Conservation (phyloP, 257 asterid species). For the Pogostemon cablin region DNA sequence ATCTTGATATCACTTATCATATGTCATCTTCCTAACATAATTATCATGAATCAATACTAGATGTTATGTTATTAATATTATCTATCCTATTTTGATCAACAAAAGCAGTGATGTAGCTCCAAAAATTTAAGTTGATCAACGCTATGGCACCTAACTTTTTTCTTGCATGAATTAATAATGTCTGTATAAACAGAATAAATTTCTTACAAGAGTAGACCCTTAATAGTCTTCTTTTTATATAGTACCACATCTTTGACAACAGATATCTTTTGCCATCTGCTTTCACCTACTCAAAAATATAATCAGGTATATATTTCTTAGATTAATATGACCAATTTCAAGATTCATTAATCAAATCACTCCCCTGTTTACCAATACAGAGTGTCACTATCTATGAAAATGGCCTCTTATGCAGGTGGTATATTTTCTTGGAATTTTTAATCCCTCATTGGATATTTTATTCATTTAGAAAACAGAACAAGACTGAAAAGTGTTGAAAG, state of each 20-base stretch:
- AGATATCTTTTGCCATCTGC: slow-evolving; percentile 1
- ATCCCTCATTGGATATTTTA: neutral
- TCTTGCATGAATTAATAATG: neutral
- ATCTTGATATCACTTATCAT: neutral
- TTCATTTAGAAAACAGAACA: neutral
- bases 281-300: slow-evolving; percentile 26
- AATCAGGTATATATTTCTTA: neutral
- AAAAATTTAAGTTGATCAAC: neutral
- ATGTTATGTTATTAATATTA: neutral
- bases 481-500: neutral
- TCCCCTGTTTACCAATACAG: slow-evolving; percentile 8
- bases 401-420: neutral
- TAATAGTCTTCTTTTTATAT: slow-evolving; percentile 22
- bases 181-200: neutral
- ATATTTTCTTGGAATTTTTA: slow-evolving; percentile 1
- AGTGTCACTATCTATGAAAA: neutral
- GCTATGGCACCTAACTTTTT: too few relatives aligned
- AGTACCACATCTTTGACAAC: slow-evolving; percentile 19
- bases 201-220: neutral
- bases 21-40: neutral
- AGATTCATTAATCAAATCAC: neutral
- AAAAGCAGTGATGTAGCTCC: neutral
- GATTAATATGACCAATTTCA: neutral
- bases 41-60: neutral
- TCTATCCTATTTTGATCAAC: neutral